Evolutionary conservation across 768 basidiomycete species (phyloP).

Genomic region (Boletus rex-veris): DNA sequence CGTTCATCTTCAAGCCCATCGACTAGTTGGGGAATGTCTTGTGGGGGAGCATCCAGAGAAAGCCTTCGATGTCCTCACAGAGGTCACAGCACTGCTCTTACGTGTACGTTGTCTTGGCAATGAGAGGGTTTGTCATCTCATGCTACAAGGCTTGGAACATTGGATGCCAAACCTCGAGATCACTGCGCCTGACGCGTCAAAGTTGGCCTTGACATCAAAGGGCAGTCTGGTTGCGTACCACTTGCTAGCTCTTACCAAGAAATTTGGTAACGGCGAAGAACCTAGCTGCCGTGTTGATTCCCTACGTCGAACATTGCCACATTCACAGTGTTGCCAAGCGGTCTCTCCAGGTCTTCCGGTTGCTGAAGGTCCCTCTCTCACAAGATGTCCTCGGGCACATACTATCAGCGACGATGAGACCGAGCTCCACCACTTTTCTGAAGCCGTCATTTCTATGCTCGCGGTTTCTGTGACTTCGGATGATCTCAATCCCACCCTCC

Average conservation of each 20-base stretch:
- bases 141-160: slow-evolving; percentile 76
- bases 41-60: slow-evolving; percentile 72
- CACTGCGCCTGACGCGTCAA: slow-evolving; percentile 45
- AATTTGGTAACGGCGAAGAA: slow-evolving; percentile 63
- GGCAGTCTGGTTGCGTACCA: slow-evolving; percentile 71
- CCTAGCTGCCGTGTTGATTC: slow-evolving; percentile 78
- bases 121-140: slow-evolving; percentile 49
- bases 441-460: slow-evolving; percentile 77
- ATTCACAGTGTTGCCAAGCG: slow-evolving; percentile 86
- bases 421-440: slow-evolving; percentile 78
- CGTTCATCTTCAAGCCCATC: slow-evolving; percentile 79
- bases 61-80: slow-evolving; percentile 59
- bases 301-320: slow-evolving; percentile 85
- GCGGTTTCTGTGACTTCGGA: slow-evolving; percentile 53
- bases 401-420: slow-evolving; percentile 74
- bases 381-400: slow-evolving; percentile 72
- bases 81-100: slow-evolving; percentile 72
- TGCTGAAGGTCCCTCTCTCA: slow-evolving; percentile 68
- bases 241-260: slow-evolving; percentile 74
- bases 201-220: slow-evolving; percentile 33
- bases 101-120: slow-evolving; percentile 52
- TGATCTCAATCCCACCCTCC: slow-evolving; percentile 55
- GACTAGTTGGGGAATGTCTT: slow-evolving; percentile 70
- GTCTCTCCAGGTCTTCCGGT: slow-evolving; percentile 86
- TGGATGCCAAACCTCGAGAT: slow-evolving; percentile 76